These are phyloP conservation scores for Trametes coccinea DNA, from an alignment of 768 basidiomycete species.

Conservation along the genomic window DNA sequence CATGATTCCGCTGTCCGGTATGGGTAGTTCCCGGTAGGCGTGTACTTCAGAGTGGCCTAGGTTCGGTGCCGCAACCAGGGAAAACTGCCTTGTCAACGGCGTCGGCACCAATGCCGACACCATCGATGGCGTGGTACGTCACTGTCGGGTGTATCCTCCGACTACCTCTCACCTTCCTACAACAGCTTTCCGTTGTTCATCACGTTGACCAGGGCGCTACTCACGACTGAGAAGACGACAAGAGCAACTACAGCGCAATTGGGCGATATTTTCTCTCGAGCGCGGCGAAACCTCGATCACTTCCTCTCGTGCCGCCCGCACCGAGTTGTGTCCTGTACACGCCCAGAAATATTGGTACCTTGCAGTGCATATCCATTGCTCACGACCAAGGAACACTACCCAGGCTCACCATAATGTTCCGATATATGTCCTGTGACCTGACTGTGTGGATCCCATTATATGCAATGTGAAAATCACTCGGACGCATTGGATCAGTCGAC, in stretches of 20 bases:
- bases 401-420: conserved; percentile 1
- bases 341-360: not conserved
- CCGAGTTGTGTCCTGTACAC: not conserved
- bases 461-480: not conserved
- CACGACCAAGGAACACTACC: not conserved
- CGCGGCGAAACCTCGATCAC: conserved; percentile 19
- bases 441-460: not conserved
- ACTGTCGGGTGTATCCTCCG: not conserved
- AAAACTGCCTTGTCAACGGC: not conserved
- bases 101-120: not conserved
- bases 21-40: conserved; percentile 2
- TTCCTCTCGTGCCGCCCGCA: not conserved
- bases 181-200: not conserved
- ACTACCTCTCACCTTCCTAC: not conserved
- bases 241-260: not conserved
- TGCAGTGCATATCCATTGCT: not conserved
- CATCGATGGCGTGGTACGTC: conserved; percentile 1
- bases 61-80: conserved; percentile 5
- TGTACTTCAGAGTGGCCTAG: conserved; percentile 5
- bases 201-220: not conserved
- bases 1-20: not conserved
- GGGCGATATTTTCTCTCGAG: conserved; percentile 5
- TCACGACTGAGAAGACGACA: conserved; percentile 8
- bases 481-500: conserved; percentile 1
- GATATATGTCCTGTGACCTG: conserved; percentile 11